Conservation (phyloP, 2,329 filamentous ascomycete species). For the Bipolaris bicolor region DNA sequence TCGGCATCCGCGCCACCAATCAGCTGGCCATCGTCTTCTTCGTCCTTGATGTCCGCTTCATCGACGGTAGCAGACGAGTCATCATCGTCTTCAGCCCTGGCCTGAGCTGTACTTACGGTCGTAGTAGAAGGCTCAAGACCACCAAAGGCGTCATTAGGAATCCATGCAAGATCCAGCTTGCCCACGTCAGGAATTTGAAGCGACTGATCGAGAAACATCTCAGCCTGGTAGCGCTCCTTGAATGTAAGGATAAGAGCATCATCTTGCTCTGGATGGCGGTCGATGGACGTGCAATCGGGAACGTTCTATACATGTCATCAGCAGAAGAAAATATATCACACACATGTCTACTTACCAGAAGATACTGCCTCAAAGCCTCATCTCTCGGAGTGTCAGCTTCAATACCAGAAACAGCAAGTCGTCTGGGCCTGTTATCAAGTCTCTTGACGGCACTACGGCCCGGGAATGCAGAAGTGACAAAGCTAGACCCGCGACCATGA, state of each 20-base stretch:
- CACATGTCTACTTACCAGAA: slow-evolving; percentile 55
- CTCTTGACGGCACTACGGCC: slow-evolving; percentile 61
- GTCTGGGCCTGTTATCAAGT: slow-evolving; percentile 77
- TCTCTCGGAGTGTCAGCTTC: slow-evolving; percentile 68
- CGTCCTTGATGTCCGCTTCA: slow-evolving; percentile 12
- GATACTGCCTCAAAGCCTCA: slow-evolving; percentile 72
- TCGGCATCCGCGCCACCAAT: slow-evolving; percentile 25
- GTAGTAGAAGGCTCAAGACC: slow-evolving; percentile 16
- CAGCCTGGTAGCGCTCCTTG: slow-evolving; percentile 64
- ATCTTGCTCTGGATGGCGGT: slow-evolving; percentile 46
- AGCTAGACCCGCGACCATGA: slow-evolving; percentile 50
- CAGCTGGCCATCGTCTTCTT: slow-evolving; percentile 14
- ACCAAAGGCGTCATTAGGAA: slow-evolving; percentile 42
- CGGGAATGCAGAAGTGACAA: slow-evolving; percentile 33
- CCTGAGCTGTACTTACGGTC: not conserved
- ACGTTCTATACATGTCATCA: slow-evolving; percentile 31
- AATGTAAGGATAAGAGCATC: slow-evolving; percentile 52
- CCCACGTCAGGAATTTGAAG: slow-evolving; percentile 68
- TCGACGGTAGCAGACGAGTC: slow-evolving; percentile 23
- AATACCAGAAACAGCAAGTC: slow-evolving; percentile 67
- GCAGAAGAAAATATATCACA: not conserved
- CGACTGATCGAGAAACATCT: slow-evolving; percentile 65
- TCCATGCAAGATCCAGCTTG: slow-evolving; percentile 71
- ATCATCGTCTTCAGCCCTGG: slow-evolving; percentile 12
- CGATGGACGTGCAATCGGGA: slow-evolving; percentile 49